phyloP scores from a whole-genome alignment of 345 rosid species.

The Barbarea vulgaris region DNA sequence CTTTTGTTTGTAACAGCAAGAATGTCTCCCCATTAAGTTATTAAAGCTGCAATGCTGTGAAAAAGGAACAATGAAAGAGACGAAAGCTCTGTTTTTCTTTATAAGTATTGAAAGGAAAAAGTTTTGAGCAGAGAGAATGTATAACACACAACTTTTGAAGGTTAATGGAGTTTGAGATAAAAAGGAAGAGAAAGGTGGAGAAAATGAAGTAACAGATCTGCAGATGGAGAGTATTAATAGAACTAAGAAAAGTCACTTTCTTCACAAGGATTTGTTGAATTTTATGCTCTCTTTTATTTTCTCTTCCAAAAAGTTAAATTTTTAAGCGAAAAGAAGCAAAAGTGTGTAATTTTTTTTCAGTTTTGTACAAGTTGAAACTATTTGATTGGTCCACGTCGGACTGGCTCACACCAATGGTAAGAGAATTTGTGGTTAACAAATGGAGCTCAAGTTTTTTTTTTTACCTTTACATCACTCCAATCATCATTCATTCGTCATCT shows the following conservation, averaged over 20 bases:
- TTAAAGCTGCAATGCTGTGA: conserved; percentile 26
- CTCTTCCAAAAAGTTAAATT: background rate
- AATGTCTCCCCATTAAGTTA: conserved; percentile 74
- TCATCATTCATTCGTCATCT: conserved; percentile 43
- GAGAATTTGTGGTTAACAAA: conserved; percentile 16
- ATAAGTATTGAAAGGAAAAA: background rate
- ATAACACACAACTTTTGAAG: conserved; percentile 15
- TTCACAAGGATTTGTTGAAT: conserved; percentile 35
- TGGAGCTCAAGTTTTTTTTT: conserved; percentile 20
- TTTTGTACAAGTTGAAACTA: background rate
- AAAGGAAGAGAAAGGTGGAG: conserved; percentile 30
- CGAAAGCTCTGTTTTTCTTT: conserved; percentile 26
- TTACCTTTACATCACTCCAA: conserved; percentile 30
- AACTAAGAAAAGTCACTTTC: conserved; percentile 37
- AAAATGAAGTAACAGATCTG: conserved; percentile 38
- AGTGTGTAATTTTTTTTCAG: background rate
- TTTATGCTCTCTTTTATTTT: conserved; percentile 5
- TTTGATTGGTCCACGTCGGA: conserved; percentile 33
- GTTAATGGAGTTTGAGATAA: conserved; percentile 32
- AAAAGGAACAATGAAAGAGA: conserved; percentile 12
- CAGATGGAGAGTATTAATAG: conserved; percentile 36
- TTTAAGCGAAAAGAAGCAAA: background rate
- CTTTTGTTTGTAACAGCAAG: conserved; percentile 81
- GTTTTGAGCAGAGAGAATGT: conserved; percentile 26
- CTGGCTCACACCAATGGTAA: conserved; percentile 21